Evolutionary conservation across 306 rosid species (phyloP).

Genomic region (Vigna radiata): DNA sequence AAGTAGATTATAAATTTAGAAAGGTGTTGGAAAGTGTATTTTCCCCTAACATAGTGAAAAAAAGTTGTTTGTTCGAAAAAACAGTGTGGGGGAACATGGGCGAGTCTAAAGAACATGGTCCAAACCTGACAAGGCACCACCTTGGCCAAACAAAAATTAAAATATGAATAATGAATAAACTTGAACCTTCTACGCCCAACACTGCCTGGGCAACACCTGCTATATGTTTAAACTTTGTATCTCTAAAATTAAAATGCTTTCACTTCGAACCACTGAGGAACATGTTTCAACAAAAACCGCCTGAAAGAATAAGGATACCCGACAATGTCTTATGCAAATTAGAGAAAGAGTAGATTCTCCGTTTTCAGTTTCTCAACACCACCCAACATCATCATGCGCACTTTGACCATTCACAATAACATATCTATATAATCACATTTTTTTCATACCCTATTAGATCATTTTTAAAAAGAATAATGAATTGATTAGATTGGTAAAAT

Average conservation of each 20-base stretch:
- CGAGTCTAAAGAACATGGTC: constrained; percentile 30
- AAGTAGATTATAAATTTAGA: not conserved
- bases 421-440: not conserved
- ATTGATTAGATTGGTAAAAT: not conserved
- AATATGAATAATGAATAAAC: constrained; percentile 16
- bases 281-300: constrained; percentile 50
- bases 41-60: not conserved
- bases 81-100: constrained; percentile 2
- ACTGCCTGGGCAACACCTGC: constrained; percentile 36
- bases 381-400: constrained; percentile 38
- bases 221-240: constrained; percentile 9
- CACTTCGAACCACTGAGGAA: constrained; percentile 25
- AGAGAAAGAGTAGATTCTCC: constrained; percentile 8
- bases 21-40: not conserved
- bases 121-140: constrained; percentile 36
- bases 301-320: constrained; percentile 38
- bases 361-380: constrained; percentile 22
- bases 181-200: constrained; percentile 26
- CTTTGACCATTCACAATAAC: constrained; percentile 19
- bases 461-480: not conserved
- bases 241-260: not conserved
- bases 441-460: not conserved
- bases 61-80: not conserved
- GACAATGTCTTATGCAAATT: constrained; percentile 40
- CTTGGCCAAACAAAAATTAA: not conserved